A percentile compares a stretch with the other conserved stretches of the same genome.
These are phyloP conservation scores for Leccinum sublutescens DNA, from an alignment of 768 basidiomycete species.

Conservation along the genomic window DNA sequence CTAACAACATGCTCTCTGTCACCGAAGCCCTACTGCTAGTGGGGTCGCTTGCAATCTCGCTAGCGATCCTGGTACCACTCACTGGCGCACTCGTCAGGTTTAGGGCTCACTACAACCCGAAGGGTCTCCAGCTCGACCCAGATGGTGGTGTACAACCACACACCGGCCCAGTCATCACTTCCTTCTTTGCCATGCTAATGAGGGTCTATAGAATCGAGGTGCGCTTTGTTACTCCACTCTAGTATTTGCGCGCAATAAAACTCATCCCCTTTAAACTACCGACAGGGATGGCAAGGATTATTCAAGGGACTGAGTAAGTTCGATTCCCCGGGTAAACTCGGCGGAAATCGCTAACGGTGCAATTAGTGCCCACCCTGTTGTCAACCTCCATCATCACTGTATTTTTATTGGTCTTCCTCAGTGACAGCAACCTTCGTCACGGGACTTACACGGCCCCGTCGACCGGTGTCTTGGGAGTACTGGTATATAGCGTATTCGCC, in stretches of 20 bases:
- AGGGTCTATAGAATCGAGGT: constrained; percentile 77
- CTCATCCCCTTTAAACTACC: constrained; percentile 7
- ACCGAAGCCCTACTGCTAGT: constrained; percentile 41
- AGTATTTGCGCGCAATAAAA: background rate
- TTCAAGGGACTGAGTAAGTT: constrained; percentile 74
- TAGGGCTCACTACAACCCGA: constrained; percentile 84
- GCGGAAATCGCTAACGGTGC: constrained; percentile 40
- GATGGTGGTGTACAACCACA: constrained; percentile 76
- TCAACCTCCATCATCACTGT: constrained; percentile 55
- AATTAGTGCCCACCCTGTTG: constrained; percentile 48
- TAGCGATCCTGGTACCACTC: constrained; percentile 60
- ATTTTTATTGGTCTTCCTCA: constrained; percentile 57
- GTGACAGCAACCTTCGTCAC: constrained; percentile 57
- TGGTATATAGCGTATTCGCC: constrained; percentile 62
- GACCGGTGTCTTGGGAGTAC: constrained; percentile 56
- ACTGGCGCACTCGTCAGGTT: constrained; percentile 72
- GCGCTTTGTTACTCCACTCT: constrained; percentile 11
- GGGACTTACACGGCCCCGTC: constrained; percentile 65
- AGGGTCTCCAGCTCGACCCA: constrained; percentile 74
- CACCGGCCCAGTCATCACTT: constrained; percentile 73
- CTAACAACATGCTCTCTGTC: constrained; percentile 34
- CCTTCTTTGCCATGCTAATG: constrained; percentile 70
- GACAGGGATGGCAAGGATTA: constrained; percentile 64
- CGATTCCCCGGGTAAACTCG: background rate
- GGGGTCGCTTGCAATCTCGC: constrained; percentile 47